These are phyloP conservation scores for Phytophthora pluvialis DNA, from an alignment of 352 stramenopile species.

Conservation along the genomic window DNA sequence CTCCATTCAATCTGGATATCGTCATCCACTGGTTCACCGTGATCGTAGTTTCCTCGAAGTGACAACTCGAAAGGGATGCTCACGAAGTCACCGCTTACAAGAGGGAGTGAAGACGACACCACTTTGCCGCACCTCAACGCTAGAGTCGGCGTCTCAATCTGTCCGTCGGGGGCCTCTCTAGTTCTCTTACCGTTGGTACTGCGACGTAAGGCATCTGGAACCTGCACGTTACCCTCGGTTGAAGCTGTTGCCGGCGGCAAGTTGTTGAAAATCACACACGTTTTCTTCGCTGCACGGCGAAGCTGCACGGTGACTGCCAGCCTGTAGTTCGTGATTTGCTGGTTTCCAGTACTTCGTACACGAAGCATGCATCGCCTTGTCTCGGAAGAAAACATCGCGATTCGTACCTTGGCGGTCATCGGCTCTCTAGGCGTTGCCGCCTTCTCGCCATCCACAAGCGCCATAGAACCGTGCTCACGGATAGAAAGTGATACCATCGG, in stretches of 20 bases:
- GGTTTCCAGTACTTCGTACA: constrained; percentile 57
- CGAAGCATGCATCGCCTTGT: constrained; percentile 62
- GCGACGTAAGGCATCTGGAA: background rate
- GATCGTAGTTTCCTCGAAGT: constrained; percentile 28
- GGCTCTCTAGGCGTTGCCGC: constrained; percentile 1
- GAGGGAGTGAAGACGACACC: constrained; percentile 30
- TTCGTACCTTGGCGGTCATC: constrained; percentile 27
- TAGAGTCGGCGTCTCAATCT: constrained; percentile 30
- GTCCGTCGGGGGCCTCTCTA: background rate
- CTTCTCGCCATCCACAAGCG: constrained; percentile 15
- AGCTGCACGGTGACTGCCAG: constrained; percentile 44
- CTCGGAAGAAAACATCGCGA: constrained; percentile 76
- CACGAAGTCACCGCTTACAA: constrained; percentile 42
- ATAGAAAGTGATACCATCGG: constrained; percentile 59
- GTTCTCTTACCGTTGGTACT: background rate
- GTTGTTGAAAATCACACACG: constrained; percentile 57
- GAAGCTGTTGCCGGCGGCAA: constrained; percentile 23
- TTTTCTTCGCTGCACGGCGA: constrained; percentile 36
- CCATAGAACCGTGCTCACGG: constrained; percentile 46
- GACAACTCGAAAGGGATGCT: constrained; percentile 49
- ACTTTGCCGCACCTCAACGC: constrained; percentile 30
- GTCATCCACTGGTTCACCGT: constrained; percentile 34
- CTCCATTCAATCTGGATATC: constrained; percentile 67
- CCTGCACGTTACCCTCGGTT: background rate
- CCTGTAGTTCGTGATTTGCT: constrained; percentile 48